These are phyloP conservation scores for Apodospora peruviana DNA, from an alignment of 495 filamentous ascomycete genomes.

Conservation along the genomic window DNA sequence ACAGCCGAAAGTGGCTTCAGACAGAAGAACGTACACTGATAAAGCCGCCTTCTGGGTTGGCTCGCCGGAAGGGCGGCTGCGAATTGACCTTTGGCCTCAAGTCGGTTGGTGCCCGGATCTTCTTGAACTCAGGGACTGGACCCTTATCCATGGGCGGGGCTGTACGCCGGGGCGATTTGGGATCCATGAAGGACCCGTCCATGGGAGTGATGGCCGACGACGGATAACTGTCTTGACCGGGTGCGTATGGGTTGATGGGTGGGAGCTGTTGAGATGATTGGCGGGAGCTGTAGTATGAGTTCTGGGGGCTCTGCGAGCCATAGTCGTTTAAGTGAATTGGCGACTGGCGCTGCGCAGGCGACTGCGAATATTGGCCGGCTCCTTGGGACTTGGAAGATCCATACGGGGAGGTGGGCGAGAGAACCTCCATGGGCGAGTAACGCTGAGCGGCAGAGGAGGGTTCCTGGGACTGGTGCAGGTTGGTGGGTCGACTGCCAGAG, in stretches of 20 bases:
- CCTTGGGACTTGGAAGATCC: conserved; percentile 29
- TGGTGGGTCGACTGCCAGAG: conserved; percentile 38
- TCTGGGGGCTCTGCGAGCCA: conserved; percentile 39
- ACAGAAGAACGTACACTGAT: conserved; percentile 70
- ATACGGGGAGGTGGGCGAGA: conserved; percentile 54
- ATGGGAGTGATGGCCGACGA: conserved; percentile 62
- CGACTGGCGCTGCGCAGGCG: conserved; percentile 31
- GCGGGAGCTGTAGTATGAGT: conserved; percentile 42
- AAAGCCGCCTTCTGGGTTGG: conserved; percentile 96
- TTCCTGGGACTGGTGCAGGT: conserved; percentile 60
- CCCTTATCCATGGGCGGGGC: conserved; percentile 53
- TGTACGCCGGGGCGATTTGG: conserved; percentile 62
- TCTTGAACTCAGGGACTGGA: conserved; percentile 82
- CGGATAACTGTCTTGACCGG: conserved; percentile 58
- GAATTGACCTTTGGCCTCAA: conserved; percentile 75
- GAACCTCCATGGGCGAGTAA: conserved; percentile 90
- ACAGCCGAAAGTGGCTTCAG: not conserved
- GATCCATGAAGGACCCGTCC: conserved; percentile 68
- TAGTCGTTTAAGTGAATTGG: conserved; percentile 34
- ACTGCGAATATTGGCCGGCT: conserved; percentile 42
- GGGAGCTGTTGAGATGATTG: conserved; percentile 55
- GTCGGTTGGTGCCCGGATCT: conserved; percentile 64
- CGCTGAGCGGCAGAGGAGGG: conserved; percentile 79
- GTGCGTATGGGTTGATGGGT: conserved; percentile 61
- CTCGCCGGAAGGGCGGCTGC: conserved; percentile 87